Base-by-base conservation (phyloP, 768 basidiomycete species). In the Tulasnella sp. region DNA sequence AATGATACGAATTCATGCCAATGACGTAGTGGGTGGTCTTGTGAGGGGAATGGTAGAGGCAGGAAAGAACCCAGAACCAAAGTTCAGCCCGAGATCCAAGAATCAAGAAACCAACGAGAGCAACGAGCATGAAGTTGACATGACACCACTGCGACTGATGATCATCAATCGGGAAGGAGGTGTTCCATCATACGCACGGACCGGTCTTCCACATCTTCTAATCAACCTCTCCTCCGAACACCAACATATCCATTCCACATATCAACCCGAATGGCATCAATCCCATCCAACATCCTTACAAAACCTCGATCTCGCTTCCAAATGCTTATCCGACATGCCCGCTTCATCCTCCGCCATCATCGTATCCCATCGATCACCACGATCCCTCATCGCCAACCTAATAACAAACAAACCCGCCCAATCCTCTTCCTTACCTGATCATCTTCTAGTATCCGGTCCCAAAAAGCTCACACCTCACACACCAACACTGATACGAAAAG, bases 321-420 rank as follows among this genome's bases (percentile, higher is more conserved):
- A 78, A 32, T 99, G 95, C 64, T 73, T 99, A 34, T 69, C 73
- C 2, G 85, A 88, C 65, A 95, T 99, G 86, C 95, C 95, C 1
- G 76, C 83, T 5, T 76, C 85, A 2, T 89, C 93, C 1, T 95
- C 91, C 13, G 95, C 91, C 10, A 73, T 98, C 57, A 85, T 99
- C 79, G 95, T 98, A 43, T 93, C 90, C 12, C 95, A 99, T 68
- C 87, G 91, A 44, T 93, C 91, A 1, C 86, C 91, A 0, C 88
- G 87, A 55, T 88, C 88, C 2, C 77, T 99, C 55, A 98, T 99
- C 59, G 93, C 79, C 40, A 98, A 98, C 66, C 75, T 99, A 24
- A 92, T 99, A 62, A 99, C 93, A 28, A 99, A 99, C 65, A 93
- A 91, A 62, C 95, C 95, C 2, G 90, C 89, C 6, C 79, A 93